Evolutionary conservation across 768 basidiomycete species (phyloP).

Genomic region (Lactifluus pinguis): DNA sequence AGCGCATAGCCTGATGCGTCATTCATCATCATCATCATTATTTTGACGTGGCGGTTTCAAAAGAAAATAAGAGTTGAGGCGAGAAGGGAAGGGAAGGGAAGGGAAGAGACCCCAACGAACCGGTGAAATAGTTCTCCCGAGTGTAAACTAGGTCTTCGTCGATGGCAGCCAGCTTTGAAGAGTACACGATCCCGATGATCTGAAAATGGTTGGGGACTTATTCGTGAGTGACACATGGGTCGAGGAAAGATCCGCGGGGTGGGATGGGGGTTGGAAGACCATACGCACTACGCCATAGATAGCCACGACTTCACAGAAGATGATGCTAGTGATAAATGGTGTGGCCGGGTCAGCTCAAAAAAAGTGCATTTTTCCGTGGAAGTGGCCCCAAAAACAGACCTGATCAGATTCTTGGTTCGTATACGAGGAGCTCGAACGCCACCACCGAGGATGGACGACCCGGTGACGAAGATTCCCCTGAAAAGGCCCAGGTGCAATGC

Average conservation of each 20-base stretch:
- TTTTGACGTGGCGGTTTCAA: slow-evolving; percentile 1
- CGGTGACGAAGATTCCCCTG: slow-evolving; percentile 98
- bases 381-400: slow-evolving; percentile 37
- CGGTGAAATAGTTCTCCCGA: slow-evolving; percentile 85
- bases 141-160: slow-evolving; percentile 70
- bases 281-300: slow-evolving; percentile 86
- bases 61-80: too few species aligned
- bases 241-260: too few species aligned
- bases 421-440: slow-evolving; percentile 92
- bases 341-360: not conserved
- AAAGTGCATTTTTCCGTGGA: not conserved
- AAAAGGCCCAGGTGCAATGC: not conserved
- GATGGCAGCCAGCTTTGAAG: slow-evolving; percentile 60
- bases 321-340: slow-evolving; percentile 52
- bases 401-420: slow-evolving; percentile 94
- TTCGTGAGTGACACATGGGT: slow-evolving; percentile 24
- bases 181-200: slow-evolving; percentile 97
- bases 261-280: too few species aligned
- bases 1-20: slow-evolving; percentile 66
- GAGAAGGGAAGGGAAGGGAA: not conserved
- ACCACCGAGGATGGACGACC: slow-evolving; percentile 92
- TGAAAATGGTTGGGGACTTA: slow-evolving; percentile 24
- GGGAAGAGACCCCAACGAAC: slow-evolving; percentile 28
- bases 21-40: too few species aligned
- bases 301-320: slow-evolving; percentile 99